These are phyloP conservation scores for Colletotrichum lindemuthianum DNA, from an alignment of 2,329 filamentous ascomycete genomes.

Conservation along the genomic window DNA sequence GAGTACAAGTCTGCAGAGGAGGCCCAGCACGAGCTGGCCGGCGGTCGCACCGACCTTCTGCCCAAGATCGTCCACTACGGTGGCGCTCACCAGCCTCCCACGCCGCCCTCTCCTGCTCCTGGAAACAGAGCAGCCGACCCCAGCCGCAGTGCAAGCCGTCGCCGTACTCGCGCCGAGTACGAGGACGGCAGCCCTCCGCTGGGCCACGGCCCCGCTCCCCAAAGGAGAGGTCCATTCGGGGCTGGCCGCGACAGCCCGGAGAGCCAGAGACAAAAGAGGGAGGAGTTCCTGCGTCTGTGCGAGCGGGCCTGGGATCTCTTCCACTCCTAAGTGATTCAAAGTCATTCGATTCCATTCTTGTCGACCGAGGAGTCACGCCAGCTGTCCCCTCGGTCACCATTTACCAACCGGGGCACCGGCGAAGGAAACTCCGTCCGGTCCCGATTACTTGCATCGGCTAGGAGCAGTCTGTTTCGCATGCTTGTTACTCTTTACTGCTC, in stretches of 20 bases:
- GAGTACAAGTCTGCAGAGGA: constrained; percentile 98
- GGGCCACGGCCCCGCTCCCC: constrained; percentile 74
- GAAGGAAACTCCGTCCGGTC: constrained; percentile 6
- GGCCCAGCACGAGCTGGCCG: constrained; percentile 88
- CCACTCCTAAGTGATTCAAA: constrained; percentile 73
- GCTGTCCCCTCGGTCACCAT: constrained; percentile 2
- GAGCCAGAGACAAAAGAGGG: constrained; percentile 85
- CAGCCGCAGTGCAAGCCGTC: constrained; percentile 70
- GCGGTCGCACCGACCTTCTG: constrained; percentile 90
- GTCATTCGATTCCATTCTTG: constrained; percentile 29
- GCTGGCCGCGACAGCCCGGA: constrained; percentile 86
- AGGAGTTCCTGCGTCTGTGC: constrained; percentile 89
- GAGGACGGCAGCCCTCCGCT: constrained; percentile 90
- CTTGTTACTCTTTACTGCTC: constrained; percentile 21
- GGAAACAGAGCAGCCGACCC: constrained; percentile 58
- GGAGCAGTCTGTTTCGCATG: constrained; percentile 23
- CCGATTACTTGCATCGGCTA: constrained; percentile 24
- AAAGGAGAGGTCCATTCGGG: constrained; percentile 77
- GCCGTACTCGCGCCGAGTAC: constrained; percentile 88
- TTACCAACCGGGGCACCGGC: constrained; percentile 9
- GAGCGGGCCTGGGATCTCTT: constrained; percentile 96
- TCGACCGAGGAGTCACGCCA: constrained; percentile 1
- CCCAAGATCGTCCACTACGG: constrained; percentile 96
- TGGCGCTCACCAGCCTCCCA: constrained; percentile 85
- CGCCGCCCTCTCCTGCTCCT: constrained; percentile 82